Evolutionary conservation across 257 asterid species (phyloP).

Genomic region (Craterostigma plantagineum): DNA sequence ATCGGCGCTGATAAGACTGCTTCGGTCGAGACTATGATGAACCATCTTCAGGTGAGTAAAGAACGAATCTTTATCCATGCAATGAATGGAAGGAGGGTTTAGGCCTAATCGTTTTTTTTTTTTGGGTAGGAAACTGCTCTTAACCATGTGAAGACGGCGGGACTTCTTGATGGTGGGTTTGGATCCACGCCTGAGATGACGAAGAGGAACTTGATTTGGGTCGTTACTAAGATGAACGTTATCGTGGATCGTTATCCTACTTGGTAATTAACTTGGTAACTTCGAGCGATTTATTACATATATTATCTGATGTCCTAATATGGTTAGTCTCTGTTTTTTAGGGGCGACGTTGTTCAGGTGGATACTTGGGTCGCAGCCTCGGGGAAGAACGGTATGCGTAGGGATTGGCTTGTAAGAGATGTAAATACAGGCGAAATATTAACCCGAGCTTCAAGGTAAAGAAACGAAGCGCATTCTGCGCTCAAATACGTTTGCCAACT

Average conservation of each 20-base stretch:
- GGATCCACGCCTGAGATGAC: conserved; percentile 97
- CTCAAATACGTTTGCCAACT: not conserved
- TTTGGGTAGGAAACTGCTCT: conserved; percentile 78
- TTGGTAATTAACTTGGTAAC: conserved; percentile 38
- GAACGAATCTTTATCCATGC: not conserved
- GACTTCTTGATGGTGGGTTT: conserved; percentile 83
- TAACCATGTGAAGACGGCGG: conserved; percentile 75
- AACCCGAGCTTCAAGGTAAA: conserved; percentile 84
- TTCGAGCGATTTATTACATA: not conserved
- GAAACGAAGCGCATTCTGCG: not conserved
- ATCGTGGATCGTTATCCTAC: conserved; percentile 82
- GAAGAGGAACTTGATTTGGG: conserved; percentile 82
- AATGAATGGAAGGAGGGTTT: not conserved
- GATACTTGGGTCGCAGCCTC: conserved; percentile 96
- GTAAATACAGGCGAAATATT: conserved; percentile 55
- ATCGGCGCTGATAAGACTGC: conserved; percentile 97
- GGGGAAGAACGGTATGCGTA: conserved; percentile 97
- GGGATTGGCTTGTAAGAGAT: conserved; percentile 91
- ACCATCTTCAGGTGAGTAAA: conserved; percentile 65
- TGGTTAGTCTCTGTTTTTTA: conserved; percentile 12
- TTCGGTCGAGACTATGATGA: conserved; percentile 83
- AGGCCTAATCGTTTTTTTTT: not conserved
- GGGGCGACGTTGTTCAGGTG: conserved; percentile 97
- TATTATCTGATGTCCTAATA: not conserved
- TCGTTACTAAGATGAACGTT: conserved; percentile 89